Percentiles rank a stretch among this genome's conserved stretches.
Evolutionary conservation across 495 filamentous ascomycete genomes (phyloP).

Genomic region (Letharia lupina): DNA sequence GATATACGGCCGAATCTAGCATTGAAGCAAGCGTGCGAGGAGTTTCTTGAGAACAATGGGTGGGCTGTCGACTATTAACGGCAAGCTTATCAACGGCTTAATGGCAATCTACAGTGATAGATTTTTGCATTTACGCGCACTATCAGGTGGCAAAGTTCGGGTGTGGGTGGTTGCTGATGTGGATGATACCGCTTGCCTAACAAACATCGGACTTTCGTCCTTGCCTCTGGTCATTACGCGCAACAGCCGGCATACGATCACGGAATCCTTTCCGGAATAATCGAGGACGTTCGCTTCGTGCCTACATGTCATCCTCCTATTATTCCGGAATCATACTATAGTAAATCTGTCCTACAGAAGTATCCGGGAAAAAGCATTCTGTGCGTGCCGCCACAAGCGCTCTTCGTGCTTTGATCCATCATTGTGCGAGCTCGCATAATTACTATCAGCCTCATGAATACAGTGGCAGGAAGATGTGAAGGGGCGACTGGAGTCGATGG

Average conservation of each 20-base stretch:
- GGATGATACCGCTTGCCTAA: neutral
- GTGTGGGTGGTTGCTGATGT: neutral
- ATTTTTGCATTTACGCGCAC: neutral
- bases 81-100: neutral
- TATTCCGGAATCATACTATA: neutral
- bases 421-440: neutral
- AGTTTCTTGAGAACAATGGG: constrained; percentile 78
- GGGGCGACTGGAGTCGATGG: neutral
- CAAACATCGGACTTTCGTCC: neutral
- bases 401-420: neutral
- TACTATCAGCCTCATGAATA: neutral
- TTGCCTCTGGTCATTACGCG: neutral
- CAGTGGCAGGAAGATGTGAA: neutral
- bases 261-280: neutral
- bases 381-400: neutral
- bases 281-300: neutral
- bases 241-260: neutral
- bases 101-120: neutral
- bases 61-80: constrained; percentile 86
- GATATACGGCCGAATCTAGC: constrained; percentile 82
- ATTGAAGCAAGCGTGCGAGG: constrained; percentile 73
- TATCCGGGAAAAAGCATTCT: neutral
- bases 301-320: neutral
- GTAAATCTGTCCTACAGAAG: neutral
- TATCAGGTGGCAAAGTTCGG: neutral